Evolutionary conservation across 441 rosid species (phyloP).

Genomic region (Syzygium syzygioides): DNA sequence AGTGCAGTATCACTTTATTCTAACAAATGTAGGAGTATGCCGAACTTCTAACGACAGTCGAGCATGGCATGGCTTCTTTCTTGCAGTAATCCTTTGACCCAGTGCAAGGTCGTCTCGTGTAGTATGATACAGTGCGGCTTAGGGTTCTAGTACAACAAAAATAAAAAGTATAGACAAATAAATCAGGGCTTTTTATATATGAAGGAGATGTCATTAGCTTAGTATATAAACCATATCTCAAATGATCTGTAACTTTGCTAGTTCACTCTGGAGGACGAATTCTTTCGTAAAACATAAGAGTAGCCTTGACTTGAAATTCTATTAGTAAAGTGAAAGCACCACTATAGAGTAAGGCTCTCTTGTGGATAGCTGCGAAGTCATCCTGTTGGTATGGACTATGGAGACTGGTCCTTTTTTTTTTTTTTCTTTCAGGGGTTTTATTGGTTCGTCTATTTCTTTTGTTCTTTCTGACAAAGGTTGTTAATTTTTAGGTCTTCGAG

Average conservation of each 20-base stretch:
- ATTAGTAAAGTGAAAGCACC: neutral
- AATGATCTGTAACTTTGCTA: neutral
- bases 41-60: neutral
- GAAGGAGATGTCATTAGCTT: neutral
- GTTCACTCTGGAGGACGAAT: neutral
- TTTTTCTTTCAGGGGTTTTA: neutral
- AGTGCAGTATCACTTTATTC: neutral
- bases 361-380: neutral
- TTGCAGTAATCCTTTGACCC: neutral
- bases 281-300: neutral
- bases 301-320: neutral
- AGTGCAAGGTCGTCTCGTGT: neutral
- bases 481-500: conserved; percentile 57
- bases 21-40: neutral
- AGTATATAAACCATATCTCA: neutral
- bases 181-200: neutral
- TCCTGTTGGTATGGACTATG: neutral
- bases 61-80: neutral
- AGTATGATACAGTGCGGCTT: neutral
- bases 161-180: neutral
- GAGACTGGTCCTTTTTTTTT: neutral
- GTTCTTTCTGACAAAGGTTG: conserved; percentile 11
- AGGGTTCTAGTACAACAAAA: neutral
- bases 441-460: neutral
- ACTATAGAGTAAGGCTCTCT: neutral